phyloP scores from a whole-genome alignment of 345 rosid species.

The Eucalyptus pauciflora region DNA sequence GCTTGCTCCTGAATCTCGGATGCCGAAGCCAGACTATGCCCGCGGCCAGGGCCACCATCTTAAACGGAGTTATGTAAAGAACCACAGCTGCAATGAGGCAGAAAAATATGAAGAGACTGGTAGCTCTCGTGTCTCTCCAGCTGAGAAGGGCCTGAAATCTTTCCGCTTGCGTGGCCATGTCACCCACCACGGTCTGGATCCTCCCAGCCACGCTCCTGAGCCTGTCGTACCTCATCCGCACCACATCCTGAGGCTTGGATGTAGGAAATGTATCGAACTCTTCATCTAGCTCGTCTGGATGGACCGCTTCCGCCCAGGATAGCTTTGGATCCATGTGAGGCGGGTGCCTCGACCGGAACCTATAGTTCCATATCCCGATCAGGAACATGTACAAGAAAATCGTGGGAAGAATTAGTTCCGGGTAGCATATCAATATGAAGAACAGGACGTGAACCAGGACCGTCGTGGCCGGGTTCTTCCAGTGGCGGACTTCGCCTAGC shows the following conservation, averaged over 20 bases:
- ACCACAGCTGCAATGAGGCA: slow-evolving; percentile 58
- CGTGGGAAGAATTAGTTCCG: slow-evolving; percentile 75
- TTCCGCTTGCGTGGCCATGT: slow-evolving; percentile 82
- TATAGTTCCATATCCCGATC: slow-evolving; percentile 71
- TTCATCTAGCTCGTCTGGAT: slow-evolving; percentile 69
- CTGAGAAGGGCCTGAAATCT: slow-evolving; percentile 60
- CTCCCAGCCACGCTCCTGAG: slow-evolving; percentile 77
- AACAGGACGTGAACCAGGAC: slow-evolving; percentile 61
- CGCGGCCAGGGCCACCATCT: slow-evolving; percentile 40
- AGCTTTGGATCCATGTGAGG: slow-evolving; percentile 78
- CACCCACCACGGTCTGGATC: slow-evolving; percentile 74
- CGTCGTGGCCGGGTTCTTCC: slow-evolving; percentile 71
- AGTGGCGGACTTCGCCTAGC: slow-evolving; percentile 59
- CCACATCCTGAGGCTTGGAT: slow-evolving; percentile 51
- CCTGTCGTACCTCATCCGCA: slow-evolving; percentile 76
- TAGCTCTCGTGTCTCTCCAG: slow-evolving; percentile 87
- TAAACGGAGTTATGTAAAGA: slow-evolving; percentile 62
- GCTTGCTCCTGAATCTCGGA: slow-evolving; percentile 81
- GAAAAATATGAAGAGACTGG: slow-evolving; percentile 56
- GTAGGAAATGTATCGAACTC: slow-evolving; percentile 81
- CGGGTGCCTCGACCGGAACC: slow-evolving; percentile 59
- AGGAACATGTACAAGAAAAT: slow-evolving; percentile 69
- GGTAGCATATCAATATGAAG: slow-evolving; percentile 69
- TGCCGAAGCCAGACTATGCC: slow-evolving; percentile 70
- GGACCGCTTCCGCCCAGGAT: slow-evolving; percentile 82